phyloP scores from a whole-genome alignment of 768 basidiomycete genomes.

The Boletus sp. region DNA sequence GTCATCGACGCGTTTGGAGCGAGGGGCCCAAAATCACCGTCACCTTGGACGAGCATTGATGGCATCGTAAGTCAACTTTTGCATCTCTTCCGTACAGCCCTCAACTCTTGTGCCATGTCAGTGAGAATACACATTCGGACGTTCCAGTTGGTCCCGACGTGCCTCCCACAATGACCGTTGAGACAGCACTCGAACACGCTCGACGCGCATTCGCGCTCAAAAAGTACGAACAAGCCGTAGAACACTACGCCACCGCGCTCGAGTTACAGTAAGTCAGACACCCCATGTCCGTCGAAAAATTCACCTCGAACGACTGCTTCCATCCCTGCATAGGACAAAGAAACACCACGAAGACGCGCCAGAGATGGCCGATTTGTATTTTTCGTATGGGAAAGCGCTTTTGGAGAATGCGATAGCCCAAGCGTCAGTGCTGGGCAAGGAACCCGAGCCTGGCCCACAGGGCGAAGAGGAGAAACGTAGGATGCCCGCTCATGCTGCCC shows the following conservation, averaged over 20 bases:
- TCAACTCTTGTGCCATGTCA: background rate
- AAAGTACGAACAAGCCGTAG: constrained; percentile 83
- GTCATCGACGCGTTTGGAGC: constrained; percentile 8
- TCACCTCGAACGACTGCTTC: too few species aligned
- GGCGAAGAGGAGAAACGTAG: constrained; percentile 43
- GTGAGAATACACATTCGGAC: constrained; percentile 5
- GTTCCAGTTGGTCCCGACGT: constrained; percentile 21
- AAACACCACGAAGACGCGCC: constrained; percentile 77
- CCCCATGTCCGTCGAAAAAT: too few species aligned
- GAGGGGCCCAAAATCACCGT: background rate
- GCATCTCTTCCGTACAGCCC: too few species aligned
- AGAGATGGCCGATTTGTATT: constrained; percentile 83
- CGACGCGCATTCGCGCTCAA: constrained; percentile 86
- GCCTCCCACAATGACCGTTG: constrained; percentile 36
- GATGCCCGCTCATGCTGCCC: background rate
- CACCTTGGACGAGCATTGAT: constrained; percentile 8
- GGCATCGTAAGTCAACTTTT: constrained; percentile 22
- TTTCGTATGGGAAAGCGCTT: constrained; percentile 89
- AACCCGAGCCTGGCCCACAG: constrained; percentile 48
- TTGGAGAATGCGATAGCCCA: constrained; percentile 89
- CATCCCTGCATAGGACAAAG: constrained; percentile 51
- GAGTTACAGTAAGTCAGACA: constrained; percentile 67
- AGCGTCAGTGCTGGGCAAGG: constrained; percentile 85
- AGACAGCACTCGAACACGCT: constrained; percentile 67
- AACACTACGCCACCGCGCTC: constrained; percentile 79